These are phyloP conservation scores for Sporothrix inflata DNA, from an alignment of 2,329 filamentous ascomycete genomes.

Conservation along the genomic window DNA sequence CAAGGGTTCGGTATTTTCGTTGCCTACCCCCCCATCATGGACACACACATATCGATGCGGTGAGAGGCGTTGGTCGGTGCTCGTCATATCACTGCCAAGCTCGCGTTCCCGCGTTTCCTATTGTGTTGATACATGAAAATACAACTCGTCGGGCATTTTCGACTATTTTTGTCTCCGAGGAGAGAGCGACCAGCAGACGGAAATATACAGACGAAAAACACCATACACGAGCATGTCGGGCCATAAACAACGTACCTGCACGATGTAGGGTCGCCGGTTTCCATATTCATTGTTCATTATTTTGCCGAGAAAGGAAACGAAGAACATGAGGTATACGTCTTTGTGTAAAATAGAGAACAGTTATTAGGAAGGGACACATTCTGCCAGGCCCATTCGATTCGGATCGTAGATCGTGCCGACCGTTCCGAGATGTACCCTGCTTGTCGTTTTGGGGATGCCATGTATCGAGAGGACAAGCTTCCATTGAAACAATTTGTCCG, in stretches of 20 bases:
- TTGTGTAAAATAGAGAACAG: too few species aligned
- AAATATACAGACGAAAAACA: too few species aligned
- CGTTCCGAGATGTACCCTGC: neutral
- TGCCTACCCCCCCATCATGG: neutral
- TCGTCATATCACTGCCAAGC: neutral
- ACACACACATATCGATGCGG: too few species aligned
- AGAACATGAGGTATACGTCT: too few species aligned
- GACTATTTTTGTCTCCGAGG: neutral
- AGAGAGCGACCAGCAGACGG: too few species aligned
- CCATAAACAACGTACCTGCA: neutral
- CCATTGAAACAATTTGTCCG: too few species aligned
- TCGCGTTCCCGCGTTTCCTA: neutral
- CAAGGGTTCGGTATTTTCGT: conserved; percentile 10
- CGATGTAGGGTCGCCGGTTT: neutral
- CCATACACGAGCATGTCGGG: neutral
- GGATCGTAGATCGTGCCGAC: neutral
- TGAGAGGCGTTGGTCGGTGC: neutral
- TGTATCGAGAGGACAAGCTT: too few species aligned
- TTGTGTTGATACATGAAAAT: neutral
- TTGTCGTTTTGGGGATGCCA: neutral
- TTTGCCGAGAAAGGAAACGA: neutral
- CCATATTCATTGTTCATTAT: neutral
- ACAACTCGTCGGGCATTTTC: neutral
- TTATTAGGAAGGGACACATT: too few species aligned
- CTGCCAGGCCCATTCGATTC: too few species aligned